phyloP scores from a whole-genome alignment of 2,329 filamentous ascomycete species.

The Aulographum hederae region DNA sequence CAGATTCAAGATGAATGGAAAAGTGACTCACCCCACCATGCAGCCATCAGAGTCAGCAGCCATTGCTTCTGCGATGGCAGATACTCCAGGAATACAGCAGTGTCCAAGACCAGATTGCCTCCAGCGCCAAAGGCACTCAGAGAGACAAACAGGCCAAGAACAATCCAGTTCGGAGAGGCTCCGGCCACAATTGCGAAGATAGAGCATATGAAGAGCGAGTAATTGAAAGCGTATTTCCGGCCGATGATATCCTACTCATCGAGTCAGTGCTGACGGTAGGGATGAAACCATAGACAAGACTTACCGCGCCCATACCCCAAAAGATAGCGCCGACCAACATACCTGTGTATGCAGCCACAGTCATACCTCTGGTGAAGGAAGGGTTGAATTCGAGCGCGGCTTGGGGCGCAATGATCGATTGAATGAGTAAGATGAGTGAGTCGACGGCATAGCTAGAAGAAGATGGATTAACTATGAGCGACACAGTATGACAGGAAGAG shows the following conservation, averaged over 20 bases:
- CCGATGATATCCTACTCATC: conserved; percentile 49
- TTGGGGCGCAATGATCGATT: conserved; percentile 41
- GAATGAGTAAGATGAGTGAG: conserved; percentile 37
- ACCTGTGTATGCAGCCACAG: conserved; percentile 41
- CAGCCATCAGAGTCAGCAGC: conserved; percentile 44
- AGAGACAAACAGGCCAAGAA: conserved; percentile 44
- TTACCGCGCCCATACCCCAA: conserved; percentile 33
- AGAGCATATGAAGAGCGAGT: conserved; percentile 43
- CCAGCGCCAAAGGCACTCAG: conserved; percentile 44
- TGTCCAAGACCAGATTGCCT: conserved; percentile 40
- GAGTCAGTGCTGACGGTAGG: no score
- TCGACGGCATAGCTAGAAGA: conserved; percentile 44
- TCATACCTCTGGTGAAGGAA: conserved; percentile 38
- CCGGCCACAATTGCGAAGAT: conserved; percentile 47
- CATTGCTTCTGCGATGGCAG: conserved; percentile 41
- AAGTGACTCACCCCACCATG: conserved; percentile 27
- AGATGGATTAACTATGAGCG: no score
- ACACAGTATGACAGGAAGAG: no score
- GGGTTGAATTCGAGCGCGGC: conserved; percentile 41
- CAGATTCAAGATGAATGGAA: background rate
- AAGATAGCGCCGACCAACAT: conserved; percentile 42
- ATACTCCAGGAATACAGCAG: conserved; percentile 39
- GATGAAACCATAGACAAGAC: background rate
- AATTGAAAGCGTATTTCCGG: conserved; percentile 49
- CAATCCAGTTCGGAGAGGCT: conserved; percentile 46